These are phyloP conservation scores for Alternaria brassicae DNA, from an alignment of 2,329 filamentous ascomycete genomes.

Conservation along the genomic window DNA sequence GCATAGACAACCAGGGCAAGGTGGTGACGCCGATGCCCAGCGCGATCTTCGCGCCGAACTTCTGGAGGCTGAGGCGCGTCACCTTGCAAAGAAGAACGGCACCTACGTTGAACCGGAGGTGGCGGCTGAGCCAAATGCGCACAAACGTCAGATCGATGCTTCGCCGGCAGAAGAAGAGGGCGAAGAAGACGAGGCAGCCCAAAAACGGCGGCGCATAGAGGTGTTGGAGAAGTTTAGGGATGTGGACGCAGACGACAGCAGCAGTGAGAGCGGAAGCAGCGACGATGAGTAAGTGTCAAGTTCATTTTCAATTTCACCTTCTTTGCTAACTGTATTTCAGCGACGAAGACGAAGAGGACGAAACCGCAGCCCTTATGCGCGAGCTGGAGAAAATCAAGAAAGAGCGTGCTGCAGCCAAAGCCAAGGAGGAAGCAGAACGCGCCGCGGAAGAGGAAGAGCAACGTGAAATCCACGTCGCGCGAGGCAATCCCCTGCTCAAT, in stretches of 20 bases:
- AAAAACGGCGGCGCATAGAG: slow-evolving; percentile 74
- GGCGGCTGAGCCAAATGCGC: slow-evolving; percentile 50
- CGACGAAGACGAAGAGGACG: slow-evolving; percentile 70
- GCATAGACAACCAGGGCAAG: slow-evolving; percentile 81
- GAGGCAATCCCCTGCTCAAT: slow-evolving; percentile 92
- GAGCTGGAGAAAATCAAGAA: slow-evolving; percentile 94
- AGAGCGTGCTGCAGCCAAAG: slow-evolving; percentile 80
- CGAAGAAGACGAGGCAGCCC: slow-evolving; percentile 73
- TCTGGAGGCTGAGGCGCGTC: slow-evolving; percentile 82
- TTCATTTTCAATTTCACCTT: neutral
- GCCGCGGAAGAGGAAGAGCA: slow-evolving; percentile 82
- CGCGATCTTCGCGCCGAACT: slow-evolving; percentile 91
- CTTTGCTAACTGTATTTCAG: slow-evolving; percentile 28
- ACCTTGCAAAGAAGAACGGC: slow-evolving; percentile 85
- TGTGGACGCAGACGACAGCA: slow-evolving; percentile 78
- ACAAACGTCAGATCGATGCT: slow-evolving; percentile 71
- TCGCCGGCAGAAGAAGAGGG: slow-evolving; percentile 51
- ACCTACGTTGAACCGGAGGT: slow-evolving; percentile 59
- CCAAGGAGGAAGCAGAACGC: slow-evolving; percentile 81
- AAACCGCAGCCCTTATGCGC: slow-evolving; percentile 86
- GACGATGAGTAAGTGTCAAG: slow-evolving; percentile 61
- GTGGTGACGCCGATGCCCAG: slow-evolving; percentile 75
- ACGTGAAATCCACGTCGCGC: slow-evolving; percentile 85
- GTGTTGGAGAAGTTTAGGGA: slow-evolving; percentile 88
- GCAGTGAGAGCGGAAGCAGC: slow-evolving; percentile 61